phyloP scores from a whole-genome alignment of 495 filamentous ascomycete species.

The Penicillium pancosmium region DNA sequence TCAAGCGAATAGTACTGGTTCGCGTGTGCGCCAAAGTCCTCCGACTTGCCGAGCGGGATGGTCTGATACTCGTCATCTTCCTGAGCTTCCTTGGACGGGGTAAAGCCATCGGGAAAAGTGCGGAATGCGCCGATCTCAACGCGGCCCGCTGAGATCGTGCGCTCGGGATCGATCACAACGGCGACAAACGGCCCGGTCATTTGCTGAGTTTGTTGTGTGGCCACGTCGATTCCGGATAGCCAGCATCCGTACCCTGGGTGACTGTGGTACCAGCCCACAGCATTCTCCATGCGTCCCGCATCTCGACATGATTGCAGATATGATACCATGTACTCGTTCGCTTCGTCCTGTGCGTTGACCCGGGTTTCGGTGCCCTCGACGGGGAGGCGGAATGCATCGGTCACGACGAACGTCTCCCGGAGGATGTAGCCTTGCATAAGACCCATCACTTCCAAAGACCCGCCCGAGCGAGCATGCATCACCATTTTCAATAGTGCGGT shows the following conservation, averaged over 20 bases:
- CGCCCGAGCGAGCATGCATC: slow-evolving; percentile 95
- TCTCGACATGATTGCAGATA: slow-evolving; percentile 78
- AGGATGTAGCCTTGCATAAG: slow-evolving; percentile 94
- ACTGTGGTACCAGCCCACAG: slow-evolving; percentile 96
- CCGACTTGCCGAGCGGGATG: slow-evolving; percentile 87
- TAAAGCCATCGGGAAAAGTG: slow-evolving; percentile 81
- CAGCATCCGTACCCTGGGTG: slow-evolving; percentile 99
- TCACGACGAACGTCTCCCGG: slow-evolving; percentile 84
- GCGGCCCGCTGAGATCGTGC: slow-evolving; percentile 91
- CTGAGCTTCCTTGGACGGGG: slow-evolving; percentile 48
- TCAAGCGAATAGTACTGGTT: slow-evolving; percentile 88
- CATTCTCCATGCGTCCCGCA: slow-evolving; percentile 80
- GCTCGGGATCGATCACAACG: slow-evolving; percentile 95
- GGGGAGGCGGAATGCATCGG: slow-evolving; percentile 90
- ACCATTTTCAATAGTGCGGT: slow-evolving; percentile 98
- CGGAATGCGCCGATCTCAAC: slow-evolving; percentile 98
- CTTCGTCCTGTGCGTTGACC: slow-evolving; percentile 93
- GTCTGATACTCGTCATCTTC: slow-evolving; percentile 57
- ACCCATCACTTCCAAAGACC: slow-evolving; percentile 94
- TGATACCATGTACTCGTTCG: slow-evolving; percentile 93
- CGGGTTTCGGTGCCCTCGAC: slow-evolving; percentile 98
- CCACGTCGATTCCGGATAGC: slow-evolving; percentile 94
- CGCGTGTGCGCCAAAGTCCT: slow-evolving; percentile 94
- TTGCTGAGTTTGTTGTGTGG: slow-evolving; percentile 85
- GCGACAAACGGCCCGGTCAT: slow-evolving; percentile 90